Conservation (phyloP, 176 grass and related monocot genomes). For the Areca catechu region DNA sequence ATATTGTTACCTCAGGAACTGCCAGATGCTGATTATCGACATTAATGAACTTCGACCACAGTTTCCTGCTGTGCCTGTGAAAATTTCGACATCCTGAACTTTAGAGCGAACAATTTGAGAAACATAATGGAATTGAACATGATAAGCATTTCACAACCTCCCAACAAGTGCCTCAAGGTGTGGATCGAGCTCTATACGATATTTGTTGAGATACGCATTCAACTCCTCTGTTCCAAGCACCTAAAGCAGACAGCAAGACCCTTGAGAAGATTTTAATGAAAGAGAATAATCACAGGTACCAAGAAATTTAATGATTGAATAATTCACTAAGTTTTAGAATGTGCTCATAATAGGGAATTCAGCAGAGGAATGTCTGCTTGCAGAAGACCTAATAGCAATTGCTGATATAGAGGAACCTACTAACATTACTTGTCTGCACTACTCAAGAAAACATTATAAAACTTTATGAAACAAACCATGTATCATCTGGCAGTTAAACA, state of each 20-base stretch:
- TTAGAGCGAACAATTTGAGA: background rate
- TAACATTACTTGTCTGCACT: too few relatives aligned
- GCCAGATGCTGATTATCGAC: slow-evolving; percentile 65
- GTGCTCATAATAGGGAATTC: too few relatives aligned
- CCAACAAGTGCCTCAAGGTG: slow-evolving; percentile 70
- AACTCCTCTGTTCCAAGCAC: slow-evolving; percentile 83
- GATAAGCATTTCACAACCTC: slow-evolving; percentile 32
- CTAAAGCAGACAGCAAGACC: slow-evolving; percentile 22
- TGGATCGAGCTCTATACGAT: slow-evolving; percentile 66
- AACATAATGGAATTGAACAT: slow-evolving; percentile 2
- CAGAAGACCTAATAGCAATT: too few relatives aligned
- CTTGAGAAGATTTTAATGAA: too few relatives aligned
- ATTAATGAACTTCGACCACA: slow-evolving; percentile 66
- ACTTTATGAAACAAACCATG: too few relatives aligned
- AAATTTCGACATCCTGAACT: background rate
- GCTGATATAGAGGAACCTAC: too few relatives aligned
- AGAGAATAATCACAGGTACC: too few relatives aligned
- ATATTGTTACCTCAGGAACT: slow-evolving; percentile 47
- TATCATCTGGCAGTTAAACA: too few relatives aligned
- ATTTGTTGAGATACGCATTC: slow-evolving; percentile 69
- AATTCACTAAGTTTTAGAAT: too few relatives aligned
- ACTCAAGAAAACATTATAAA: too few relatives aligned
- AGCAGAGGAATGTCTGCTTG: too few relatives aligned
- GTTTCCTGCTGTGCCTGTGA: slow-evolving; percentile 68
- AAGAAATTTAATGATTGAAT: too few relatives aligned